phyloP scores from a whole-genome alignment of 768 basidiomycete species.

The Russula abietina region DNA sequence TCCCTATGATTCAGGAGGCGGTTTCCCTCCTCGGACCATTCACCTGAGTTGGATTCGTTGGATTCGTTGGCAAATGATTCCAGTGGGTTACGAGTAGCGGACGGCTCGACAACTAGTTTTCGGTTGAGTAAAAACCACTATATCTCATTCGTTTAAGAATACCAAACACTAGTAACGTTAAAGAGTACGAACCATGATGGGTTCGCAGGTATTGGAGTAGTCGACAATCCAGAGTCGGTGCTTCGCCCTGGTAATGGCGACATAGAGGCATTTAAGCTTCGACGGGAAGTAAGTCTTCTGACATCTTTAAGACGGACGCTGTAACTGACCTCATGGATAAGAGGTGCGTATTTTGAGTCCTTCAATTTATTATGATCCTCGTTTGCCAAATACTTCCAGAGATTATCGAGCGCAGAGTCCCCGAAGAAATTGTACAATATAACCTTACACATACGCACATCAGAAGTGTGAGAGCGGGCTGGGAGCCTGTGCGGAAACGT shows the following conservation, averaged over 20 bases:
- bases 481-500: background rate
- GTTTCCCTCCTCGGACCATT: slow-evolving; percentile 14
- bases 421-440: slow-evolving; percentile 71
- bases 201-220: slow-evolving; percentile 39
- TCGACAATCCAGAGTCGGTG: slow-evolving; percentile 70
- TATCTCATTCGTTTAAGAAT: background rate
- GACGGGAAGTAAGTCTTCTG: background rate
- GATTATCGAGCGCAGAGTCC: slow-evolving; percentile 44
- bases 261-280: slow-evolving; percentile 63
- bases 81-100: background rate
- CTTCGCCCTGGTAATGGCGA: slow-evolving; percentile 65
- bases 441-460: slow-evolving; percentile 39
- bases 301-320: too few species aligned
- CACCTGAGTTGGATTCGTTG: slow-evolving; percentile 3
- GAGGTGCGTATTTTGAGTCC: background rate
- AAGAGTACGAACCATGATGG: slow-evolving; percentile 42
- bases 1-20: slow-evolving; percentile 7
- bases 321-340: slow-evolving; percentile 14
- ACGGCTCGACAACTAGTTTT: background rate
- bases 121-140: slow-evolving; percentile 6
- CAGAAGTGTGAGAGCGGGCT: background rate
- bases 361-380: background rate
- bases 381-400: slow-evolving; percentile 9
- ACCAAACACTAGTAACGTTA: slow-evolving; percentile 16
- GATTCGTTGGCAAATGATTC: slow-evolving; percentile 6